A percentile compares a stretch with the other conserved stretches of the same genome.
phyloP scores from a whole-genome alignment of 495 filamentous ascomycete genomes.

The Physcia stellaris region DNA sequence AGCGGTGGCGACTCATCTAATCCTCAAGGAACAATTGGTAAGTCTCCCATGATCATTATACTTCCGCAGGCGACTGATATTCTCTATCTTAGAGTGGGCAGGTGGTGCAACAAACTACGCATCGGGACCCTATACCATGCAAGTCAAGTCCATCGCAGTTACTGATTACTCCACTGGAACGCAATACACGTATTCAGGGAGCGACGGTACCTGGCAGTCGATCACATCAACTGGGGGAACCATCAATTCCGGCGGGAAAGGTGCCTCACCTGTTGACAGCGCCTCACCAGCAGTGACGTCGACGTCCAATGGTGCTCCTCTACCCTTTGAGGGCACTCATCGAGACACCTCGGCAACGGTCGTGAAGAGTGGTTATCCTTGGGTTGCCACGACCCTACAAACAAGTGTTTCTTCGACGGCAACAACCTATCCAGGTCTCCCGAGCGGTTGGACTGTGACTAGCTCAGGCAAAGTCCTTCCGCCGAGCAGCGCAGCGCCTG shows the following conservation, averaged over 20 bases:
- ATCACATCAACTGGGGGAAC: constrained; percentile 66
- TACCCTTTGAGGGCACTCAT: constrained; percentile 55
- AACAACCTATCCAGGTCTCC: constrained; percentile 38
- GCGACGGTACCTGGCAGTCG: constrained; percentile 60
- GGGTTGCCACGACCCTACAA: constrained; percentile 33
- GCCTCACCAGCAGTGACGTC: constrained; percentile 39
- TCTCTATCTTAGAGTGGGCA: constrained; percentile 52
- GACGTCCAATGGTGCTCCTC: constrained; percentile 36
- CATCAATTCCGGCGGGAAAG: constrained; percentile 39
- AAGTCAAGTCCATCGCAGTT: constrained; percentile 58
- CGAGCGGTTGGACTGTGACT: constrained; percentile 63
- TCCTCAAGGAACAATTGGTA: constrained; percentile 50
- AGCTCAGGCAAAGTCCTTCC: constrained; percentile 46
- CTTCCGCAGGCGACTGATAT: background rate
- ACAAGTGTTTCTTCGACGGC: constrained; percentile 26
- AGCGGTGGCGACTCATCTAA: constrained; percentile 65
- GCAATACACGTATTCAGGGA: constrained; percentile 66
- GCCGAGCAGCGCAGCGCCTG: constrained; percentile 28
- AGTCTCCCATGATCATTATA: constrained; percentile 14
- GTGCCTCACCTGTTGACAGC: constrained; percentile 24
- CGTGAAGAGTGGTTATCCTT: constrained; percentile 48
- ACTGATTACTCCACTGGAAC: constrained; percentile 85
- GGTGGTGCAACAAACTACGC: constrained; percentile 68
- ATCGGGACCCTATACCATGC: constrained; percentile 73
- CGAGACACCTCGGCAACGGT: constrained; percentile 32